Evolutionary conservation across 1,139 yeast genomes (phyloP).

Genomic region (Debaryomyces psychrophilus): DNA sequence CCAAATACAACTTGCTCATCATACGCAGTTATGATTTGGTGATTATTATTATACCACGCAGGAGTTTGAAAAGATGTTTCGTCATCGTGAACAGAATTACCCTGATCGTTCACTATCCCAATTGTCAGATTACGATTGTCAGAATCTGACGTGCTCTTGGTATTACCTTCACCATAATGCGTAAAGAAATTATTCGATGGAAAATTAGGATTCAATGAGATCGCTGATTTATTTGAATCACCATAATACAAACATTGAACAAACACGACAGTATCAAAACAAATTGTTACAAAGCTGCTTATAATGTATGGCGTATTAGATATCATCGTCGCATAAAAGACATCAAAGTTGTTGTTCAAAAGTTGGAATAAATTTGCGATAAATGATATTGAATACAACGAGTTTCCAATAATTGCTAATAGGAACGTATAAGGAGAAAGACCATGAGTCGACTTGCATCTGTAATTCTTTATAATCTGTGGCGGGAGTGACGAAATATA

Average conservation of each 20-base stretch:
- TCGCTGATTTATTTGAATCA: neutral
- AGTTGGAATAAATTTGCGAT: constrained; percentile 30
- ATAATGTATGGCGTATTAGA: constrained; percentile 41
- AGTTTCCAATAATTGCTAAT: constrained; percentile 42
- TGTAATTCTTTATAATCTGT: constrained; percentile 55
- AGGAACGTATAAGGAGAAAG: constrained; percentile 39
- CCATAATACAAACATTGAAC: neutral
- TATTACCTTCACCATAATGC: neutral
- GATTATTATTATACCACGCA: constrained; percentile 40
- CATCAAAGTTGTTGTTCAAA: constrained; percentile 12
- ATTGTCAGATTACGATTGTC: neutral
- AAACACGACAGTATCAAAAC: neutral
- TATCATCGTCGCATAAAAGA: constrained; percentile 16
- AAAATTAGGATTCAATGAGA: neutral
- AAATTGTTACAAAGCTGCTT: constrained; percentile 39
- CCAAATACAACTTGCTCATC: constrained; percentile 12
- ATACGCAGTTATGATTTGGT: neutral
- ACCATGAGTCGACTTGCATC: constrained; percentile 37
- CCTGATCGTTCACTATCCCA: neutral
- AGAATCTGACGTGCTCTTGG: neutral
- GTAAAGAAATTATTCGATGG: neutral
- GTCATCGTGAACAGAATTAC: neutral
- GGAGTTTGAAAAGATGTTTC: constrained; percentile 32
- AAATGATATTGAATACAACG: constrained; percentile 39
- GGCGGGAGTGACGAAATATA: constrained; percentile 80